Conservation (phyloP, 2,329 filamentous ascomycete species). For the Stemphylium vesicarium region DNA sequence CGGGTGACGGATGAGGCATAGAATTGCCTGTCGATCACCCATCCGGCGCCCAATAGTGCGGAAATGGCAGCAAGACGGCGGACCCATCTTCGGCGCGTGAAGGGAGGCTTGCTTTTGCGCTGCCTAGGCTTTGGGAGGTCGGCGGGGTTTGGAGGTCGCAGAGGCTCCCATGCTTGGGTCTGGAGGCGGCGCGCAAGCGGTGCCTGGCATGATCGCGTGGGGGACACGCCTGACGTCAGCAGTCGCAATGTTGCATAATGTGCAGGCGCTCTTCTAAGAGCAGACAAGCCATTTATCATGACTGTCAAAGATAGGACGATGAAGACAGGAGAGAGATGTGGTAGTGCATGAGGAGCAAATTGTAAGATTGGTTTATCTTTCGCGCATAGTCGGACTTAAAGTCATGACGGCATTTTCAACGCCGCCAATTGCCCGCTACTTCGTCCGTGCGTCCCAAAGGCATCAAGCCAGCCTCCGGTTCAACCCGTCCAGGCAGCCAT, state of each 20-base stretch:
- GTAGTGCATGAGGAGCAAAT: slow-evolving; percentile 34
- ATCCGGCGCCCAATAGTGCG: slow-evolving; percentile 65
- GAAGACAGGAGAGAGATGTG: slow-evolving; percentile 21
- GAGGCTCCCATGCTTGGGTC: slow-evolving; percentile 50
- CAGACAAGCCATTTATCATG: slow-evolving; percentile 49
- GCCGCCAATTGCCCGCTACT: slow-evolving; percentile 7
- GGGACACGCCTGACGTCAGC: slow-evolving; percentile 24
- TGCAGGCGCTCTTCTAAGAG: slow-evolving; percentile 38
- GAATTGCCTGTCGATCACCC: slow-evolving; percentile 72
- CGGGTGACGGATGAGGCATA: slow-evolving; percentile 82
- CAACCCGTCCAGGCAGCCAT: neutral
- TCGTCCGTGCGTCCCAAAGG: slow-evolving; percentile 7
- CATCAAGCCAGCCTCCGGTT: neutral
- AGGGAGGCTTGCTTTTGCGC: slow-evolving; percentile 72
- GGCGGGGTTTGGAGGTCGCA: slow-evolving; percentile 73
- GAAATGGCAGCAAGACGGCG: slow-evolving; percentile 72
- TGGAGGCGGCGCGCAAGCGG: slow-evolving; percentile 37
- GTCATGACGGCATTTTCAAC: slow-evolving; percentile 34
- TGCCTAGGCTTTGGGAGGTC: slow-evolving; percentile 66
- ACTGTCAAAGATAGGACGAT: slow-evolving; percentile 26
- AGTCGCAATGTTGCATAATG: slow-evolving; percentile 29
- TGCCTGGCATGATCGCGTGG: slow-evolving; percentile 18
- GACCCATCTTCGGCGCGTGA: slow-evolving; percentile 74
- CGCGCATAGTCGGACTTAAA: slow-evolving; percentile 19
- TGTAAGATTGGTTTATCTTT: slow-evolving; percentile 16